Conservation (phyloP, 495 filamentous ascomycete species). For the Umbilicaria muhlenbergii region DNA sequence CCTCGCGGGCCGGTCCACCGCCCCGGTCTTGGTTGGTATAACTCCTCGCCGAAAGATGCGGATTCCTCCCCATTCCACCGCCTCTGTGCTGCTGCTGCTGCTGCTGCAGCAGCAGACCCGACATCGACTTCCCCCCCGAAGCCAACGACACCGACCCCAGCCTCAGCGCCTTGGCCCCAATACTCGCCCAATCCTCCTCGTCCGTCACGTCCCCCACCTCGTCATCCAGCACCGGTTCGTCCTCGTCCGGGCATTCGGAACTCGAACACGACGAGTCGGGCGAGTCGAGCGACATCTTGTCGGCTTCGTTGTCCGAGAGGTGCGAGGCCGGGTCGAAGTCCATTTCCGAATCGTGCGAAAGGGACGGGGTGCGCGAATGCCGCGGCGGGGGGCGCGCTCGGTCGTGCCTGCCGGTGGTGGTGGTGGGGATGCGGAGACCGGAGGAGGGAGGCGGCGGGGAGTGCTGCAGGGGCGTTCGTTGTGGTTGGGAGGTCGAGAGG, state of each 20-base stretch:
- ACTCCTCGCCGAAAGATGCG: constrained; percentile 13
- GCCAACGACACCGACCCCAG: constrained; percentile 40
- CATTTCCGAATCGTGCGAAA: constrained; percentile 51
- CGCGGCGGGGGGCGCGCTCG: constrained; percentile 16
- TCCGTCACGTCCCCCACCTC: constrained; percentile 74
- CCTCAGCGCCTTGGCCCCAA: constrained; percentile 73
- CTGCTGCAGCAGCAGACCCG: constrained; percentile 17
- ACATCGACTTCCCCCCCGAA: constrained; percentile 8
- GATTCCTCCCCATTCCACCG: neutral
- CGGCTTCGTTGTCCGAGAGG: constrained; percentile 60
- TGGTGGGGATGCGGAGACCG: constrained; percentile 52
- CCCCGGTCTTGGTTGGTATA: neutral
- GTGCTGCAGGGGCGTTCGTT: constrained; percentile 23
- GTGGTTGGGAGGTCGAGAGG: constrained; percentile 8
- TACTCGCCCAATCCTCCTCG: constrained; percentile 90
- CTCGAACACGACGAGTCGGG: constrained; percentile 61
- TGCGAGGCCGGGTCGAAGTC: constrained; percentile 24
- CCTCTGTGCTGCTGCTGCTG: neutral
- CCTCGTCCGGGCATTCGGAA: constrained; percentile 56
- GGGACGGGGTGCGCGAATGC: constrained; percentile 39
- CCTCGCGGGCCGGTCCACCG: no score
- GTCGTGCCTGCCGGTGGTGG: constrained; percentile 22
- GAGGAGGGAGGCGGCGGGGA: constrained; percentile 35
- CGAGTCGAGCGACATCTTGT: constrained; percentile 94
- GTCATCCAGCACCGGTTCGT: constrained; percentile 33